Percentiles rank a stretch among this genome's conserved stretches.
Conservation (phyloP, 2,329 filamentous ascomycete genomes). For the Fusarium clavum region DNA sequence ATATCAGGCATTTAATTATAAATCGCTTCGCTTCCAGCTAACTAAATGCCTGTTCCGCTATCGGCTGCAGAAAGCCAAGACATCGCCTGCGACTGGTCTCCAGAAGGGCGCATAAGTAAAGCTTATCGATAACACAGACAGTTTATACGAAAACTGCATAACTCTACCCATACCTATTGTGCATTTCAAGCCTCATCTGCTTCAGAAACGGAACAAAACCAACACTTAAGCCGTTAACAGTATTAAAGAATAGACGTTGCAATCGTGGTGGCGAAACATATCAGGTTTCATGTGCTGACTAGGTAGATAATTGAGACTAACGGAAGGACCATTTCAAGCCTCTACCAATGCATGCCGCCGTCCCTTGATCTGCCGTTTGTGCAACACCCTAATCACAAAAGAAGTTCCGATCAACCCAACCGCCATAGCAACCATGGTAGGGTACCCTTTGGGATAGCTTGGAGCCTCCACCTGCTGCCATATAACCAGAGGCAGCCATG, state of each 20-base stretch:
- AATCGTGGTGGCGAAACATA: too few species aligned
- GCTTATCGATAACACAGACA: too few species aligned
- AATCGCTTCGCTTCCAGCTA: neutral
- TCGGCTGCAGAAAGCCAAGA: neutral
- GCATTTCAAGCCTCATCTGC: too few species aligned
- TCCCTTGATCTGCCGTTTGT: slow-evolving; percentile 20
- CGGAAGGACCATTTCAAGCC: neutral
- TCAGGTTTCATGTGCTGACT: too few species aligned
- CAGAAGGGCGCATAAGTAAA: too few species aligned
- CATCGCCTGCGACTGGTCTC: too few species aligned
- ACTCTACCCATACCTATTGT: too few species aligned
- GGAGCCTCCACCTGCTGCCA: slow-evolving; percentile 76
- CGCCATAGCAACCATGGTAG: slow-evolving; percentile 64
- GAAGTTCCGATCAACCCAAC: slow-evolving; percentile 62
- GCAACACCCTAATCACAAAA: slow-evolving; percentile 56
- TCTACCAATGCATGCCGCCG: neutral
- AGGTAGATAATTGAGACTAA: too few species aligned
- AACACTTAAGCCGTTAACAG: too few species aligned
- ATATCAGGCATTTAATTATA: neutral
- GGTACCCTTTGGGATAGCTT: slow-evolving; percentile 69
- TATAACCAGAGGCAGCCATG: slow-evolving; percentile 74
- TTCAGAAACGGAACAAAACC: too few species aligned
- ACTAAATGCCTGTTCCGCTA: neutral
- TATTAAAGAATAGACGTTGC: too few species aligned
- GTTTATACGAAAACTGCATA: too few species aligned